Base-by-base conservation (phyloP, 2,329 filamentous ascomycete genomes). In the Nothophoma quercina region DNA sequence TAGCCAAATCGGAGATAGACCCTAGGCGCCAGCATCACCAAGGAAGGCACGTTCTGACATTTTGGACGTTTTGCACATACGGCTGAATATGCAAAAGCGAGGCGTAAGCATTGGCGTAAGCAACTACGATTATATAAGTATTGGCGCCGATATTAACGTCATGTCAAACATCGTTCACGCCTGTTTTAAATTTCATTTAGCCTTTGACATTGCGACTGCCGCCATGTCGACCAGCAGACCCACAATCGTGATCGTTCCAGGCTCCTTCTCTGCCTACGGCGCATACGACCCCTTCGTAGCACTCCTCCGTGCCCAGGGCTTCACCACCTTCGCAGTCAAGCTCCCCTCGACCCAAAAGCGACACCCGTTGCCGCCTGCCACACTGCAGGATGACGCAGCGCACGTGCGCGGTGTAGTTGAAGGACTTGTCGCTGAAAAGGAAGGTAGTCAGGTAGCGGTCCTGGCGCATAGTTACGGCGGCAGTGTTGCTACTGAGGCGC, bases 391-490 rank as follows among this genome's bases (percentile, higher is more conserved):
- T 30, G 72, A 75, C 44, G 71, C 68, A 0, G 51, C 54, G 25
- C 55, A 62, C 9, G 68, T 76, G 15, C 61, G 55, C 3, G 41
- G 44, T 7, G 61, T 51, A 0, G 59, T 59, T 5, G 55, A 62
- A 12, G 40, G 44, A 3, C 34, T 72, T 1, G 46, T 65, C 12
- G 61, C 62, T 2, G 51, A 70, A 35, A 69, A 63, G 10, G 49
- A 38, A 1, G 49, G 43, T 0, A 71, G 69, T 29, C 67, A 75
- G 18, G 61, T 75, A 4, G 56, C 75, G 1, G 44, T 60, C 2
- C 5, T 62, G 26, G 56, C 53, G 30, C 59, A 62, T 25, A 54
- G 52, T 12, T 62, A 64, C 26, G 58, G 57, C 10, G 62, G 57
- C 0, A 56, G 25, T 12, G 59, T 58, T 7, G 58, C 51, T 8